Percentiles rank a stretch among this genome's conserved stretches.
These are phyloP conservation scores for Ophiostoma quercus DNA, from an alignment of 2,329 filamentous ascomycete genomes.

Conservation along the genomic window DNA sequence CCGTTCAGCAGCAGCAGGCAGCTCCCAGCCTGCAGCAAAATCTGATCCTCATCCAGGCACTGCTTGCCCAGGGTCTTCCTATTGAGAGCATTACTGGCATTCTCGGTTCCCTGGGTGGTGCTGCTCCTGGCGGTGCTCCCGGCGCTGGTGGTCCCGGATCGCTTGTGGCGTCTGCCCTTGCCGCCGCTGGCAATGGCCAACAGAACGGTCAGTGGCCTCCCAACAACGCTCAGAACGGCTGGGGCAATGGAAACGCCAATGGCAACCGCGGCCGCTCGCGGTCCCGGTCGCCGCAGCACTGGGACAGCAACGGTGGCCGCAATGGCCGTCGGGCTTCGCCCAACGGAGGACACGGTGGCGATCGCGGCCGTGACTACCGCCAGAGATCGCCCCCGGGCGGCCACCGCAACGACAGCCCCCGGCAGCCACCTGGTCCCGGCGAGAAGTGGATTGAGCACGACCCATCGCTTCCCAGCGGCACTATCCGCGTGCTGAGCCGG, in stretches of 20 bases:
- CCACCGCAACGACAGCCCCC: constrained; percentile 53
- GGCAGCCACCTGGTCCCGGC: constrained; percentile 32
- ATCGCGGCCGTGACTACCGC: constrained; percentile 66
- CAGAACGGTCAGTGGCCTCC: constrained; percentile 27
- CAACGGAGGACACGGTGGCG: constrained; percentile 50
- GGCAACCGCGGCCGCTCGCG: constrained; percentile 59
- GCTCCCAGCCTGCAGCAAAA: constrained; percentile 60
- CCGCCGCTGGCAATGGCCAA: constrained; percentile 28
- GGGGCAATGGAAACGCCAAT: constrained; percentile 37
- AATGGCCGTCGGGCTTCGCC: constrained; percentile 63
- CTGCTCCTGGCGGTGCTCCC: constrained; percentile 33
- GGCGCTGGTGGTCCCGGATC: constrained; percentile 22
- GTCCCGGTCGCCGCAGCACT: constrained; percentile 70
- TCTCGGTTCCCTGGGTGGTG: constrained; percentile 49
- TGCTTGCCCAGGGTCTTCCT: constrained; percentile 69
- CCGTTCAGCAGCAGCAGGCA: not conserved
- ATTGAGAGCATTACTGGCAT: constrained; percentile 67
- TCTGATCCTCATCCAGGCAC: constrained; percentile 66
- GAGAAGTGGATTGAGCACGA: constrained; percentile 79
- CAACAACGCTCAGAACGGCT: constrained; percentile 27
- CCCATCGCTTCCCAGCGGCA: constrained; percentile 62
- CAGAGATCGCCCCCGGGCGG: constrained; percentile 68
- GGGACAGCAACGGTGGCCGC: constrained; percentile 61
- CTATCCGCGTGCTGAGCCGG: constrained; percentile 89
- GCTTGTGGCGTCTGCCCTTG: constrained; percentile 24